Percentiles rank a stretch among this genome's conserved stretches.
Evolutionary conservation across 306 rosid genomes (phyloP).

Genomic region (Sicyos baderoa): DNA sequence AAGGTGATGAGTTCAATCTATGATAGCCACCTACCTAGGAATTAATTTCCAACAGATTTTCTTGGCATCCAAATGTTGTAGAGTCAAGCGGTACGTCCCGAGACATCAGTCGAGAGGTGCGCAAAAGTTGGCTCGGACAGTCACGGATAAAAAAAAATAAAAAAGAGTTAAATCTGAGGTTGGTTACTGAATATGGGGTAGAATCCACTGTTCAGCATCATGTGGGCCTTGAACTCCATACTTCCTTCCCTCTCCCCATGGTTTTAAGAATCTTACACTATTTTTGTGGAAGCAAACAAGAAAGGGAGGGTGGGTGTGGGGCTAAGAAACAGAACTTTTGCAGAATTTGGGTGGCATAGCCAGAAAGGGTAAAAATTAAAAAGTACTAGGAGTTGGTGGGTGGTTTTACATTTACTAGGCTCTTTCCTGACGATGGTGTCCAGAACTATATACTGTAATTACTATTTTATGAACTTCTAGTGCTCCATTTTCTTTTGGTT

Average conservation of each 20-base stretch:
- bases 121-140: too few relatives aligned
- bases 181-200: background rate
- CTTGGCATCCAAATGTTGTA: too few relatives aligned
- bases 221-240: conserved; percentile 10
- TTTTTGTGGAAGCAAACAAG: conserved; percentile 9
- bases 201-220: conserved; percentile 4
- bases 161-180: too few relatives aligned
- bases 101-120: too few relatives aligned
- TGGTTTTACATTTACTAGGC: conserved; percentile 2
- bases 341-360: background rate
- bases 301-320: conserved; percentile 11
- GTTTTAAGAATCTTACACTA: conserved; percentile 4
- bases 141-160: too few relatives aligned
- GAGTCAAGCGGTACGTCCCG: too few relatives aligned
- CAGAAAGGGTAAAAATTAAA: background rate
- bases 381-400: conserved; percentile 7
- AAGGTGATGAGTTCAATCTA: too few relatives aligned
- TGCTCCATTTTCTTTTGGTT: conserved; percentile 3
- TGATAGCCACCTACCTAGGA: too few relatives aligned
- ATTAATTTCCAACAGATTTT: too few relatives aligned
- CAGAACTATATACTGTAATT: background rate
- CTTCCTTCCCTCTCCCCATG: background rate
- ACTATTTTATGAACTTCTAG: background rate
- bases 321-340: background rate
- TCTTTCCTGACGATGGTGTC: background rate